These are phyloP conservation scores for Thuidium tamariscinum DNA, from an alignment of 225 moss, liverwort and hornwort species.

Conservation along the genomic window DNA sequence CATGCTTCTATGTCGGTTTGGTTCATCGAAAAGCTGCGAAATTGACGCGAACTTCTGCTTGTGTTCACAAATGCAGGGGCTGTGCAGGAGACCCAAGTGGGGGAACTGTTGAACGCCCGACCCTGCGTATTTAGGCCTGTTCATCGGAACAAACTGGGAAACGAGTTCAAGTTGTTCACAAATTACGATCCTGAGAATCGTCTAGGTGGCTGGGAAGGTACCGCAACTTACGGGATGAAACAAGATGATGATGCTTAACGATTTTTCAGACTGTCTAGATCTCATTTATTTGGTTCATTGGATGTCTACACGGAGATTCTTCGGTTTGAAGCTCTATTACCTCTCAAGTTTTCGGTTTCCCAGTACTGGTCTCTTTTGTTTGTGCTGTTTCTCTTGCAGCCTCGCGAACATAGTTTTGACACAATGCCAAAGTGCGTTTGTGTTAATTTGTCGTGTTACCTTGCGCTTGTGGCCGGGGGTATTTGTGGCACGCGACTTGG, in stretches of 20 bases:
- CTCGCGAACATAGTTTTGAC: background rate
- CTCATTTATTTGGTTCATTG: background rate
- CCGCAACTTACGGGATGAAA: background rate
- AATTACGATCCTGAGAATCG: conserved; percentile 64
- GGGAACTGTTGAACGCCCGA: conserved; percentile 41
- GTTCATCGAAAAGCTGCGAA: background rate
- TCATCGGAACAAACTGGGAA: conserved; percentile 82
- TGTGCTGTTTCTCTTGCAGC: background rate
- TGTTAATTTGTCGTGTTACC: background rate
- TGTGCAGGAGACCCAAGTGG: conserved; percentile 53
- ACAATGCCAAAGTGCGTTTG: background rate
- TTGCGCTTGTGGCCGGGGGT: background rate
- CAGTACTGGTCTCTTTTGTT: background rate
- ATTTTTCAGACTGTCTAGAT: background rate
- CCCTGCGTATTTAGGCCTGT: conserved; percentile 70
- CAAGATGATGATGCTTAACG: background rate
- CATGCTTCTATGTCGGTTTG: background rate
- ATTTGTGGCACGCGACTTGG: background rate
- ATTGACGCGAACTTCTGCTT: background rate
- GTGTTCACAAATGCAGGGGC: conserved; percentile 27
- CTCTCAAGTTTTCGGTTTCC: background rate
- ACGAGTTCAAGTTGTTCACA: conserved; percentile 76
- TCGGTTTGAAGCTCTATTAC: background rate
- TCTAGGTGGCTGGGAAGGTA: conserved; percentile 69
- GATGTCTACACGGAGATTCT: background rate